Base-by-base conservation (phyloP, 306 rosid genomes). In the Ammopiptanthus mongolicus region DNA sequence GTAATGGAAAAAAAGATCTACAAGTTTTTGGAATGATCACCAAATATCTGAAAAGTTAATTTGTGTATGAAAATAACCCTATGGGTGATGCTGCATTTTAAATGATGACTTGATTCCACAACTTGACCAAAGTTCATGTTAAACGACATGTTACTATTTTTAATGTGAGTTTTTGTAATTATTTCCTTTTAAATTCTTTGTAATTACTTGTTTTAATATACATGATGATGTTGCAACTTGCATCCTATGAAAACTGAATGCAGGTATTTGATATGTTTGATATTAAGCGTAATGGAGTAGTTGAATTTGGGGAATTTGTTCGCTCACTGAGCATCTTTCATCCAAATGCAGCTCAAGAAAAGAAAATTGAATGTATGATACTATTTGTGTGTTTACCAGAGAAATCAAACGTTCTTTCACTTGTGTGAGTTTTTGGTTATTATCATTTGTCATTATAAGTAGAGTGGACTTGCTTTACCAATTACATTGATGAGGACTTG, bases 221-320 rank as follows among this genome's bases (percentile, higher is more conserved):
- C 28, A 74, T 41, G 56, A 71, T 19, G n/a, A 18, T 19, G 61
- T 39, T 33, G 51, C 62, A 18, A 58, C 11, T 39, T 33, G 51
- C 62, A 18, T 66, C 11, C 47, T 53, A 9, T 41, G 52, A 57
- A 65, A 58, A 36, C 4, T 67, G 29, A 51, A 70, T 59, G 66
- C 88, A 93, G 97, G 84, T 93, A 15, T 93, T 93, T 59, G 88
- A 86, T 69, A 73, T 91, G 84, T 93, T 93, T 80, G 97, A 91
- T 75, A 19, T 79, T 36, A 89, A 93, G 87, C 75, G 5, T 8
- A 83, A 89, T 14, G 93, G 97, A 77, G 84, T 83, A 5, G 91
- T 93, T 62, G 93, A 76, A 41, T 93, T 91, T 37, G 97, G 81
- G 23, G 96, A 93, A 44, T 93, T 93, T 31, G 96, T 93, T 74